Conservation (phyloP, 73 alveolate genomes). For the Paramecium tetraurelia region DNA sequence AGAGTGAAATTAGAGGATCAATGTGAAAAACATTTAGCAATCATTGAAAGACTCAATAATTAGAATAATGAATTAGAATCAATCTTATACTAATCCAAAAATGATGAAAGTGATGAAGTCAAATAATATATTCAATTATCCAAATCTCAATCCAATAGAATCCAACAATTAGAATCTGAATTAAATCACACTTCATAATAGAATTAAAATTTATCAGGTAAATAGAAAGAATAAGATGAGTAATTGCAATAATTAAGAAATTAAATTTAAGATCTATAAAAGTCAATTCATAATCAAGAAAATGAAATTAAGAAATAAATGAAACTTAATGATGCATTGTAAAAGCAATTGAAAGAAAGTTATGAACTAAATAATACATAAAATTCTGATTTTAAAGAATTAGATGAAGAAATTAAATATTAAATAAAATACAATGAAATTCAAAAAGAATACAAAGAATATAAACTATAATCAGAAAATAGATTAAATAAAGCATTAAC, state of each 20-base stretch:
- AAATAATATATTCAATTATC: not conserved
- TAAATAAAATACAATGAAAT: not conserved
- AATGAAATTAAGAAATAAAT: not conserved
- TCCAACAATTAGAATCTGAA: not conserved
- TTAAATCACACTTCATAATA: not conserved
- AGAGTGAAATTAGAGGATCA: not conserved
- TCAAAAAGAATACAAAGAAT: not conserved
- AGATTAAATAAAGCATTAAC: not conserved
- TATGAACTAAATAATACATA: not conserved
- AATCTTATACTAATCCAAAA: not conserved
- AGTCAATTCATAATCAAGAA: not conserved
- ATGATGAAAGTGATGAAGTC: not conserved
- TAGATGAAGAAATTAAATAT: not conserved
- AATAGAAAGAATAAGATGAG: not conserved
- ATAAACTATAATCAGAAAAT: not conserved
- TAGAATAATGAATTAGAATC: slow-evolving; percentile 11
- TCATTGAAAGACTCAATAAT: not conserved
- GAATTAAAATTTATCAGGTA: not conserved
- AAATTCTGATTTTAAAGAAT: not conserved
- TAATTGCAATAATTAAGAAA: not conserved
- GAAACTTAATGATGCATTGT: not conserved
- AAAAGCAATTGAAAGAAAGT: not conserved
- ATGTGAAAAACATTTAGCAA: not conserved
- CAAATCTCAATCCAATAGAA: not conserved
- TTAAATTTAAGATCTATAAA: not conserved